A percentile compares a stretch with the other conserved stretches of the same genome.
Evolutionary conservation across 148 eudicot species (phyloP).

Genomic region (Diospyros kaki): DNA sequence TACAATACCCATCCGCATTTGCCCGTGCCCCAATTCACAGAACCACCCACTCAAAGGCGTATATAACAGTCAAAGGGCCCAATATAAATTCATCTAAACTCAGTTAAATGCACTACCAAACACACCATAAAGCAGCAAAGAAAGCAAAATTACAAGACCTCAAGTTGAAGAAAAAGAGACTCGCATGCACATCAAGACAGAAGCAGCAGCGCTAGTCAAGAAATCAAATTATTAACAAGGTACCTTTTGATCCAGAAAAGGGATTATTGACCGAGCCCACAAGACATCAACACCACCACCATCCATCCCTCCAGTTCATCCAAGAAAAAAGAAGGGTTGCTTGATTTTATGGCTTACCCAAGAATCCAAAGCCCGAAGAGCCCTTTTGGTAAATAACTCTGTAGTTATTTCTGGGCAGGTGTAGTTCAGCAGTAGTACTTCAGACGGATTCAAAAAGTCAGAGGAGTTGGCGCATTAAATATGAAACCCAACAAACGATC

Average conservation of each 20-base stretch:
- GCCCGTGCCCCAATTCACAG: neutral
- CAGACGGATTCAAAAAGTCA: constrained; percentile 14
- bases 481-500: neutral
- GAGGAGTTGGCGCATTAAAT: constrained; percentile 6
- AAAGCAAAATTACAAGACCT: constrained; percentile 3
- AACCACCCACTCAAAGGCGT: neutral
- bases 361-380: constrained; percentile 36
- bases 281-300: constrained; percentile 32
- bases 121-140: constrained; percentile 10
- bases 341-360: constrained; percentile 17
- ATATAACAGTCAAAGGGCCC: neutral
- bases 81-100: constrained; percentile 13
- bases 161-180: constrained; percentile 14
- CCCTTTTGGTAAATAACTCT: neutral
- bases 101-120: constrained; percentile 23
- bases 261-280: constrained; percentile 46
- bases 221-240: constrained; percentile 14
- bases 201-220: constrained; percentile 7
- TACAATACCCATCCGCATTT: constrained; percentile 4
- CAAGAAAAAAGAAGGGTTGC: constrained; percentile 6
- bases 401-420: too few species aligned
- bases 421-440: constrained; percentile 5
- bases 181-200: constrained; percentile 13
- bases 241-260: constrained; percentile 46
- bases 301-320: constrained; percentile 30